Evolutionary conservation across 1,284 basidiomycete genomes (phyloP).

Genomic region (Gomphus bonarii): DNA sequence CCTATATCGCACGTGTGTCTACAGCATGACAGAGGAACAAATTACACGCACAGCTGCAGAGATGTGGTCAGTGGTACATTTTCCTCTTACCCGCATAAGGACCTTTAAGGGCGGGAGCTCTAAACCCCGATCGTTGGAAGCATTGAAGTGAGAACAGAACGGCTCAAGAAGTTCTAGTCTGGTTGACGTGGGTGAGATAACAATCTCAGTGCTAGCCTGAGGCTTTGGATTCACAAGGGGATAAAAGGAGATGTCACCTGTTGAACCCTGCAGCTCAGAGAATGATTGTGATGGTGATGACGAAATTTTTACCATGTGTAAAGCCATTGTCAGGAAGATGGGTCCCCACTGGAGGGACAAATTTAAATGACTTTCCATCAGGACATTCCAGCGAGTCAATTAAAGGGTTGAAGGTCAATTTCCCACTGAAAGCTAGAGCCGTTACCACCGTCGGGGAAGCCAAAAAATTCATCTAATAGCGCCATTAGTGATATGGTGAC

Average conservation of each 20-base stretch:
- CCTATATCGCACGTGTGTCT: slow-evolving; percentile 32
- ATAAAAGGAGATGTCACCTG: slow-evolving; percentile 62
- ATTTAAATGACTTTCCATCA: slow-evolving; percentile 76
- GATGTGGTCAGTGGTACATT: slow-evolving; percentile 98
- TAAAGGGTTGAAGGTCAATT: slow-evolving; percentile 90
- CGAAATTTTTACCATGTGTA: slow-evolving; percentile 41
- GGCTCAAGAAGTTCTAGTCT: slow-evolving; percentile 85
- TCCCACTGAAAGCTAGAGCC: slow-evolving; percentile 94
- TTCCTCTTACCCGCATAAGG: slow-evolving; percentile 86
- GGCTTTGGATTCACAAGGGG: slow-evolving; percentile 71
- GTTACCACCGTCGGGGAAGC: slow-evolving; percentile 97
- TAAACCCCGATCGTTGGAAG: slow-evolving; percentile 40
- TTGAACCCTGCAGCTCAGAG: not conserved
- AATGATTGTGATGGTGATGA: not conserved
- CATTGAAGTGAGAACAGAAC: slow-evolving; percentile 71
- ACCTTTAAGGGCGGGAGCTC: slow-evolving; percentile 82
- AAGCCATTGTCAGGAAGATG: slow-evolving; percentile 84
- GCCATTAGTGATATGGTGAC: not conserved
- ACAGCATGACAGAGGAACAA: slow-evolving; percentile 4
- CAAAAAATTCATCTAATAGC: slow-evolving; percentile 80
- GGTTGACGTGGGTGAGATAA: slow-evolving; percentile 73
- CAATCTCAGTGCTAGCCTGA: slow-evolving; percentile 68
- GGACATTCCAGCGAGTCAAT: slow-evolving; percentile 73
- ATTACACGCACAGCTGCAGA: slow-evolving; percentile 71
- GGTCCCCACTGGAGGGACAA: slow-evolving; percentile 75